These are phyloP conservation scores for Galerina sulciceps DNA, from an alignment of 768 basidiomycete species.

Conservation along the genomic window DNA sequence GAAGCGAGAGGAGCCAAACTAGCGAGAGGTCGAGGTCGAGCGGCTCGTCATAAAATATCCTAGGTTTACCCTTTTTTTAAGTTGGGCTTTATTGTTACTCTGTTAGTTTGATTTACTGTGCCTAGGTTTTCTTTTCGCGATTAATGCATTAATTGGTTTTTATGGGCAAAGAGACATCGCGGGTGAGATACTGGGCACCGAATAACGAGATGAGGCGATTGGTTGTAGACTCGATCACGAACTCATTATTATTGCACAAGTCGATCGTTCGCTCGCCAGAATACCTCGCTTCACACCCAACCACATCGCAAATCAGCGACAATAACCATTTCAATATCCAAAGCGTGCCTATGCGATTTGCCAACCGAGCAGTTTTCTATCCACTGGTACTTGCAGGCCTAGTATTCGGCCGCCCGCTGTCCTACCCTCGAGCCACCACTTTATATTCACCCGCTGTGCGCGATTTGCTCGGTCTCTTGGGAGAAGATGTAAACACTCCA, in stretches of 20 bases:
- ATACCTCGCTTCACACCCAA: background rate
- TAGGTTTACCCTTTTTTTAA: background rate
- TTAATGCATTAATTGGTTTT: background rate
- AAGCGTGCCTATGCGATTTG: constrained; percentile 7
- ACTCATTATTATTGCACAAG: background rate
- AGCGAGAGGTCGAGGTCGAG: constrained; percentile 16
- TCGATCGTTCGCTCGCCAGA: background rate
- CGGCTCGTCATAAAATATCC: background rate
- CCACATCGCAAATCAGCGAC: background rate
- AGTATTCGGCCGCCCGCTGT: constrained; percentile 2
- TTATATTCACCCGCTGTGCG: background rate
- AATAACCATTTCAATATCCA: background rate
- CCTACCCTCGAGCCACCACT: background rate
- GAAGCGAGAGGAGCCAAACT: constrained; percentile 6
- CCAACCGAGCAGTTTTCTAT: background rate
- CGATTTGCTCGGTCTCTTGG: constrained; percentile 15
- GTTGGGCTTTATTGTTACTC: background rate
- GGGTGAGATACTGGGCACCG: too few species aligned
- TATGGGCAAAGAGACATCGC: background rate
- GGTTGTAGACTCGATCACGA: background rate
- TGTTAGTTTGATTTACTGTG: background rate
- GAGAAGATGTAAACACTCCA: background rate
- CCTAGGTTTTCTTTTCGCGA: background rate
- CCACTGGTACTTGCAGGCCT: background rate
- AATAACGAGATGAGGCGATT: too few species aligned